Conservation (phyloP, 75 land plant genomes). For the Selaginella moellendorffii region DNA sequence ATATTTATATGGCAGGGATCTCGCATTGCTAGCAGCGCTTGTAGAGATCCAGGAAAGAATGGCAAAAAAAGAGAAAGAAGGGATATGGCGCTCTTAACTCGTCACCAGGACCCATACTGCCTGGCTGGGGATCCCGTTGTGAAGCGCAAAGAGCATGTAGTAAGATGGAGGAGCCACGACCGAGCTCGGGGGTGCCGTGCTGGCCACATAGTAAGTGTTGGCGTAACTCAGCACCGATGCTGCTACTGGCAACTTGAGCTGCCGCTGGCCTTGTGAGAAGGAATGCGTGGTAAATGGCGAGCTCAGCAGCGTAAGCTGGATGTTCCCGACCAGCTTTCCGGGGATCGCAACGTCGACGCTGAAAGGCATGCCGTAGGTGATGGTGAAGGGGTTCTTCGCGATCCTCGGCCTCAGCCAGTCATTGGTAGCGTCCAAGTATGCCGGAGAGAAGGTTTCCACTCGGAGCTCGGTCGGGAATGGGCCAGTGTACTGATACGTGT, state of each 20-base stretch:
- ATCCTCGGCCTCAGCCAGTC: background rate
- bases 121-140: slow-evolving; percentile 8
- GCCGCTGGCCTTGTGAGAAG: slow-evolving; percentile 13
- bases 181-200: slow-evolving; percentile 18
- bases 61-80: background rate
- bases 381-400: background rate
- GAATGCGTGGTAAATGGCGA: slow-evolving; percentile 21
- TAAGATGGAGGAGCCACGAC: slow-evolving; percentile 18
- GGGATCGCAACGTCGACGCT: slow-evolving; percentile 2
- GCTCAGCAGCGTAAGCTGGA: slow-evolving; percentile 12
- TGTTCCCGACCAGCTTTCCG: background rate
- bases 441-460: slow-evolving; percentile 10
- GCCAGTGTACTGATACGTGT: background rate
- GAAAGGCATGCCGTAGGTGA: slow-evolving; percentile 6
- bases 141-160: slow-evolving; percentile 19
- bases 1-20: too few species aligned
- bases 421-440: background rate
- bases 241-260: slow-evolving; percentile 5
- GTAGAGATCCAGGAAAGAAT: background rate
- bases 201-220: slow-evolving; percentile 5
- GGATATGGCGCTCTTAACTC: background rate
- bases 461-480: slow-evolving; percentile 20
- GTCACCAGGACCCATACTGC: slow-evolving; percentile 14
- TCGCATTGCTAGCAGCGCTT: too few species aligned
- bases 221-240: background rate